Evolutionary conservation across 306 rosid genomes (phyloP), one percentile per base, ranked within the genome.

Genomic region (Neltuma alba): DNA sequence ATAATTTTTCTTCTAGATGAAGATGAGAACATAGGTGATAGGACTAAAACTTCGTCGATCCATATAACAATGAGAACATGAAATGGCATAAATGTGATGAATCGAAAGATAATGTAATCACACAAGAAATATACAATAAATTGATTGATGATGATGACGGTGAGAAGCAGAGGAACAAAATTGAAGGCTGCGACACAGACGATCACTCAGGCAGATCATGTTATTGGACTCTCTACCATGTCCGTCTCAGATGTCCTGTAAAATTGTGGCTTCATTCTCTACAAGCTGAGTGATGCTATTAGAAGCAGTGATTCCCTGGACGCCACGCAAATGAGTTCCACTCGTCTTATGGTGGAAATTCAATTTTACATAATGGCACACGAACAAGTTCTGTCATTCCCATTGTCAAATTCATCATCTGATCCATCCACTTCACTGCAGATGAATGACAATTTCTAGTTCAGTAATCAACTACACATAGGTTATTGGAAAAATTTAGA

Each of bases 401-500:
- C 93, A 62, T 81, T 85, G 66, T 89, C 96, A 78, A 87, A 87
- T 75, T 92, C 98, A 36, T 94, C 94, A 60, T 94, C 98, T 20
- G 97, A 90, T 82, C 88, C 92, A 72, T 94, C 92, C 34, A 12
- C 82, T 85, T 94, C 98, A 76, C 98, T 94, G 97, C 92, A 80
- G 88, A 72, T 67, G 76, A 64, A 83, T 70, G 64, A 72, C 42
- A 76, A 62, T 65, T 73, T 82, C n/a, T 83, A 89, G 61, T 41
- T 77, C 83, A 88, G 76, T 50, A 78, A 78, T 60, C 76, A 82
- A 34, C 66, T 65, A 60, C 45, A 66, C 5, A 76, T 47, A 61
- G 9, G 27, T 73, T 76, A 76, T 47, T 20, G 5, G 55, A 36
- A 61, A 79, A 16, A 15, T 47, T 14, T 47, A 47, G 7, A 47